Percentiles rank a stretch among this genome's conserved stretches.
Evolutionary conservation across 2,329 filamentous ascomycete species (phyloP).

Genomic region (Neonectria faginata): DNA sequence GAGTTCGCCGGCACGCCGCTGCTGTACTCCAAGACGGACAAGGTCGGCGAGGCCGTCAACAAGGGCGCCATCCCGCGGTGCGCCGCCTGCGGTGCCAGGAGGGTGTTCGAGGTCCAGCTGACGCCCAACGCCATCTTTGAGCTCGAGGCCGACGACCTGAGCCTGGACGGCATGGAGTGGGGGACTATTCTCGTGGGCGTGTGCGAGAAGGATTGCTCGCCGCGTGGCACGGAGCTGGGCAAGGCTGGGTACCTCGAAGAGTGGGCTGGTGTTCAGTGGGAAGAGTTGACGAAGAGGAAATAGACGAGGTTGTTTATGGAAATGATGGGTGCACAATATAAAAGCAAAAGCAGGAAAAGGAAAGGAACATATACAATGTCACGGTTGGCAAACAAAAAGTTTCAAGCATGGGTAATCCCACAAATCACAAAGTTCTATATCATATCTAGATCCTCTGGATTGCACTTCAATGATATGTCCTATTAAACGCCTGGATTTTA

Average conservation of each 20-base stretch:
- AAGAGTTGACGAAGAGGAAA: conserved; percentile 70
- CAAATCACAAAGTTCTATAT: conserved; percentile 48
- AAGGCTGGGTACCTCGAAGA: conserved; percentile 88
- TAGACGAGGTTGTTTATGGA: conserved; percentile 31
- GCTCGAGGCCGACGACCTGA: conserved; percentile 81
- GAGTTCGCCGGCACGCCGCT: conserved; percentile 80
- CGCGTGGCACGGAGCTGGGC: conserved; percentile 66
- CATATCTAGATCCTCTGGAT: conserved; percentile 49
- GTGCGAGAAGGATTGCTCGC: conserved; percentile 82
- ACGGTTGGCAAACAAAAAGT: conserved; percentile 22
- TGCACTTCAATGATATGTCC: conserved; percentile 53
- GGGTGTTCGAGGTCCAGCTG: conserved; percentile 92
- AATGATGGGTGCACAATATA: conserved; percentile 14
- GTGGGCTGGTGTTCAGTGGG: conserved; percentile 99
- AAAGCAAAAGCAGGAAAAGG: conserved; percentile 6
- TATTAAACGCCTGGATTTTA: conserved; percentile 53
- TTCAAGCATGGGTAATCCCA: conserved; percentile 35
- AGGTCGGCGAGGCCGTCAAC: conserved; percentile 74
- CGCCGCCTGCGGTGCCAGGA: conserved; percentile 76
- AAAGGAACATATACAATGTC: conserved; percentile 16
- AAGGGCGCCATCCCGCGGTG: conserved; percentile 76
- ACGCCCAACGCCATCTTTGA: conserved; percentile 91
- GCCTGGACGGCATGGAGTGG: conserved; percentile 95
- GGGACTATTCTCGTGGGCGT: conserved; percentile 90
- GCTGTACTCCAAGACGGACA: conserved; percentile 83